Percentiles rank a stretch among this genome's conserved stretches.
Conservation (phyloP, 2,329 filamentous ascomycete species). For the Exophiala bonariae region DNA sequence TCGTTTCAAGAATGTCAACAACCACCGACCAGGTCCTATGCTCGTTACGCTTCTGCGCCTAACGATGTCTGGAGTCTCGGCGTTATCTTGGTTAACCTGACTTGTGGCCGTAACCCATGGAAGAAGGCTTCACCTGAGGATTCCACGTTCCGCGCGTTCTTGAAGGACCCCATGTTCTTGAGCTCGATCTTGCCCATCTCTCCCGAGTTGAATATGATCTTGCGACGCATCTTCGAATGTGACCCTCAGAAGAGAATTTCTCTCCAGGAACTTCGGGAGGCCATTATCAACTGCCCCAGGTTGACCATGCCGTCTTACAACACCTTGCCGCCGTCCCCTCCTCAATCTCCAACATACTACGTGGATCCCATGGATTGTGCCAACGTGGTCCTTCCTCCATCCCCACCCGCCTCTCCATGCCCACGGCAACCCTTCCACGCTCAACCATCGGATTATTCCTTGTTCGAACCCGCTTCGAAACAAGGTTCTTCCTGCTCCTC, state of each 20-base stretch:
- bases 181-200: slow-evolving; percentile 91
- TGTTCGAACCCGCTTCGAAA: slow-evolving; percentile 28
- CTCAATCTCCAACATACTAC: slow-evolving; percentile 32
- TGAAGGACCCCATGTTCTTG: slow-evolving; percentile 81
- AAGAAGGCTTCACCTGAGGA: slow-evolving; percentile 93
- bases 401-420: slow-evolving; percentile 32
- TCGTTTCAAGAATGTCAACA: slow-evolving; percentile 73
- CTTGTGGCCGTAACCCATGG: slow-evolving; percentile 98
- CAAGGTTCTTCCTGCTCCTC: slow-evolving; percentile 28
- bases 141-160: slow-evolving; percentile 89
- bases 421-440: slow-evolving; percentile 19
- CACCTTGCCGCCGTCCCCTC: slow-evolving; percentile 41
- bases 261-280: slow-evolving; percentile 72
- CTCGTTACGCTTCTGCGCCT: slow-evolving; percentile 85
- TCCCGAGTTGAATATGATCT: slow-evolving; percentile 81
- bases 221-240: slow-evolving; percentile 83
- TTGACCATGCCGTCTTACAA: slow-evolving; percentile 59
- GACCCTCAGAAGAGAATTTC: slow-evolving; percentile 81
- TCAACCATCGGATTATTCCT: slow-evolving; percentile 26
- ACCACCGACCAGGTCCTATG: slow-evolving; percentile 65
- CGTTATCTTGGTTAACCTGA: slow-evolving; percentile 95
- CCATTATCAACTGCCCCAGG: slow-evolving; percentile 72
- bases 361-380: slow-evolving; percentile 37
- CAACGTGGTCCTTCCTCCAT: slow-evolving; percentile 37
- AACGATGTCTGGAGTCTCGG: slow-evolving; percentile 99